These are phyloP conservation scores for Aspergillus baeticus DNA, from an alignment of 495 filamentous ascomycete genomes.

Conservation along the genomic window DNA sequence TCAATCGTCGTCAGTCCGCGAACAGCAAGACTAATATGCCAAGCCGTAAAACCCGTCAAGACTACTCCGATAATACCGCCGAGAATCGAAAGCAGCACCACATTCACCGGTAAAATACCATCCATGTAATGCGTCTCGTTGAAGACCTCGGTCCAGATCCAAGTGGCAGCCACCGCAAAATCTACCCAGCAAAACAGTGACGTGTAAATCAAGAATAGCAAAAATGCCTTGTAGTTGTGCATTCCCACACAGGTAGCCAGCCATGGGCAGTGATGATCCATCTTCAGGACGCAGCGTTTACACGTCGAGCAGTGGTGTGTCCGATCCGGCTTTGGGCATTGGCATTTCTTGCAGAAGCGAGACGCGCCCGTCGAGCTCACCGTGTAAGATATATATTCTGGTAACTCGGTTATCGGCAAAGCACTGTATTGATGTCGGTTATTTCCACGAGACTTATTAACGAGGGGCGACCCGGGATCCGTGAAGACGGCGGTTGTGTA, in stretches of 20 bases:
- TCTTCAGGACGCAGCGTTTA: constrained; percentile 90
- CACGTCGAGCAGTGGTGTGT: constrained; percentile 96
- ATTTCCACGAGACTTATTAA: constrained; percentile 30
- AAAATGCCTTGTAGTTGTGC: constrained; percentile 91
- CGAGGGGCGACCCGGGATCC: constrained; percentile 71
- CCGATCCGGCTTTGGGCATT: constrained; percentile 88
- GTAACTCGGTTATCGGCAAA: constrained; percentile 61
- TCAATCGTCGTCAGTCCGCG: constrained; percentile 91
- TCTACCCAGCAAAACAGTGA: constrained; percentile 80
- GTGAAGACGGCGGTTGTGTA: constrained; percentile 94
- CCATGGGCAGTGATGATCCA: constrained; percentile 99
- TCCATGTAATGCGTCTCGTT: constrained; percentile 60
- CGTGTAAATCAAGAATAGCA: constrained; percentile 92
- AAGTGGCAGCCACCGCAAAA: constrained; percentile 67
- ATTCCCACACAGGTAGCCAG: constrained; percentile 93
- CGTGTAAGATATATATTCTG: constrained; percentile 68
- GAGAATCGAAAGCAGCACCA: constrained; percentile 80
- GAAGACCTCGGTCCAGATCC: constrained; percentile 81
- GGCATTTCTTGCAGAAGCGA: constrained; percentile 96
- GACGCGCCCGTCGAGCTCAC: constrained; percentile 84
- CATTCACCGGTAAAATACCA: constrained; percentile 82
- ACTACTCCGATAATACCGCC: constrained; percentile 90
- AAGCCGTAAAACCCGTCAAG: constrained; percentile 82
- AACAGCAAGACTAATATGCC: constrained; percentile 83
- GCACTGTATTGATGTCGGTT: constrained; percentile 53